phyloP scores from a whole-genome alignment of 2,329 filamentous ascomycete species.

The Verticillium nonalfalfae region DNA sequence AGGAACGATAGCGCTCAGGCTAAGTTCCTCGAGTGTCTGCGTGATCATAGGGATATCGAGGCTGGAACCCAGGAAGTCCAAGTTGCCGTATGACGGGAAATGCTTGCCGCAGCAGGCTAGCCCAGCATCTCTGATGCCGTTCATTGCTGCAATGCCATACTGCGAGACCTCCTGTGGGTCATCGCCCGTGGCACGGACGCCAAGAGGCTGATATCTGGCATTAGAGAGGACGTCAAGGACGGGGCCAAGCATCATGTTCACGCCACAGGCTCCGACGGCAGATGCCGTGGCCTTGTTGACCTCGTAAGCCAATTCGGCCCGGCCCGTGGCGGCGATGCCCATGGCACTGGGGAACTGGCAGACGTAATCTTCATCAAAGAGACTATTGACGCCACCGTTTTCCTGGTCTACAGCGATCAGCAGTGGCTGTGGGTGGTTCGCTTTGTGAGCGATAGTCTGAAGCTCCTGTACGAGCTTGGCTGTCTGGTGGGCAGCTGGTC shows the following conservation, averaged over 20 bases:
- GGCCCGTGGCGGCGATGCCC: constrained; percentile 90
- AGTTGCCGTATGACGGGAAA: constrained; percentile 91
- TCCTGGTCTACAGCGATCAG: constrained; percentile 93
- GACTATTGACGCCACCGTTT: constrained; percentile 94
- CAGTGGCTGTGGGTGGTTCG: constrained; percentile 82
- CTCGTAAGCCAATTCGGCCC: constrained; percentile 76
- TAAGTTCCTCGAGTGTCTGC: constrained; percentile 86
- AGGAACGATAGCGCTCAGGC: constrained; percentile 83
- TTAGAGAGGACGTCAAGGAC: constrained; percentile 93
- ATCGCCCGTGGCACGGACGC: constrained; percentile 83
- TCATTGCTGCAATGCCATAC: constrained; percentile 85
- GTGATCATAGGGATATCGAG: constrained; percentile 93
- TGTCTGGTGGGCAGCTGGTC: constrained; percentile 79
- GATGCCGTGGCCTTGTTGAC: constrained; percentile 90
- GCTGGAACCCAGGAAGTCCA: constrained; percentile 88
- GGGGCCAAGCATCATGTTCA: constrained; percentile 93
- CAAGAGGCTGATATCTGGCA: constrained; percentile 81
- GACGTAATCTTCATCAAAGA: constrained; percentile 93
- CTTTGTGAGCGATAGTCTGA: constrained; percentile 84
- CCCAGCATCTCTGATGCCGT: constrained; percentile 87
- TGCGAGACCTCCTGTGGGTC: constrained; percentile 93
- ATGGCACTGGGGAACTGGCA: constrained; percentile 96
- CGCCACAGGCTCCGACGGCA: constrained; percentile 85
- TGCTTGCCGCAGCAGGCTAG: constrained; percentile 90
- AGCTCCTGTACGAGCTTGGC: constrained; percentile 83